Conservation (phyloP, 2,329 filamentous ascomycete genomes). For the Fusarium brachygibbosum region DNA sequence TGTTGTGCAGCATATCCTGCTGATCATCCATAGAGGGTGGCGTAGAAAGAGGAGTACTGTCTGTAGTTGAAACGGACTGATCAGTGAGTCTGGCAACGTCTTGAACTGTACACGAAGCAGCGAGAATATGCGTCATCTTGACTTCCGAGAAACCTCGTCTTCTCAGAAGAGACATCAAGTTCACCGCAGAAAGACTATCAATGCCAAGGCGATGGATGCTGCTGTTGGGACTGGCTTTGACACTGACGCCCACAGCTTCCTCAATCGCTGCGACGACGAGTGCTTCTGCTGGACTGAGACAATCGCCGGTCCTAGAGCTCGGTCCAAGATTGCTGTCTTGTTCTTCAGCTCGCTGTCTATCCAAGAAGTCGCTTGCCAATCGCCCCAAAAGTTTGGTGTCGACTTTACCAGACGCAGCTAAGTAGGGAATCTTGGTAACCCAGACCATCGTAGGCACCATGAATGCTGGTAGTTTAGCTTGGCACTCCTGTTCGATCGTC, state of each 20-base stretch:
- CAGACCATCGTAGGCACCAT: slow-evolving; percentile 25
- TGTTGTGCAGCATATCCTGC: fast-evolving
- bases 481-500: slow-evolving; percentile 8
- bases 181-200: slow-evolving; percentile 26
- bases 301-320: fast-evolving
- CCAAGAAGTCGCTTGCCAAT: slow-evolving; percentile 15
- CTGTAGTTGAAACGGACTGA: fast-evolving
- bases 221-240: background rate
- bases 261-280: slow-evolving; percentile 1
- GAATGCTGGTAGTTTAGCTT: slow-evolving; percentile 16
- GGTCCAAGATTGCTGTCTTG: fast-evolving
- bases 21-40: background rate
- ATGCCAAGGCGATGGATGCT: slow-evolving; percentile 24
- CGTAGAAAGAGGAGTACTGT: background rate
- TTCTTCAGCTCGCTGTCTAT: background rate
- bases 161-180: slow-evolving; percentile 11
- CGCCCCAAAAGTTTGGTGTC: slow-evolving; percentile 18
- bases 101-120: background rate
- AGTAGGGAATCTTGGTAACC: slow-evolving; percentile 25
- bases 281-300: background rate
- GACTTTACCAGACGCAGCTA: slow-evolving; percentile 27
- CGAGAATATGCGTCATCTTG: slow-evolving; percentile 14
- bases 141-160: slow-evolving; percentile 9
- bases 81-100: slow-evolving; percentile 5
- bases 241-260: background rate